phyloP scores from a whole-genome alignment of 805 yeast species.

The Candida patagonica region DNA sequence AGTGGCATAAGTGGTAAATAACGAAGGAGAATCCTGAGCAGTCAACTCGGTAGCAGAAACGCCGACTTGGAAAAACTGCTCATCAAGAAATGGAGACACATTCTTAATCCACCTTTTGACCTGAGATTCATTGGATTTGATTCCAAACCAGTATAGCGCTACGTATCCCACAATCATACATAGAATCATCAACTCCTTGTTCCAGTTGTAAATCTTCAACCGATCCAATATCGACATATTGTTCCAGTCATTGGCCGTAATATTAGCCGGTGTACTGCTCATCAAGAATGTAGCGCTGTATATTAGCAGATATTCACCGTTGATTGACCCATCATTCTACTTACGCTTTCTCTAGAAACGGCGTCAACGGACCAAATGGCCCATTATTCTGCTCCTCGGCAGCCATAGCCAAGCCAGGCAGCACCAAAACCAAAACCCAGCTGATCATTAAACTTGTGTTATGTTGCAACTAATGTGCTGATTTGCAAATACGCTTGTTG shows the following conservation, averaged over 20 bases:
- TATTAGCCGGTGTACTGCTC: no score
- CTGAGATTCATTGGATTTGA: slow-evolving; percentile 42
- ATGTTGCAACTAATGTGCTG: no score
- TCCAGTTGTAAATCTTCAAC: slow-evolving; percentile 60
- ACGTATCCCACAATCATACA: slow-evolving; percentile 42
- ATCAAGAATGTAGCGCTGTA: no score
- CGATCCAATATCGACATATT: slow-evolving; percentile 53
- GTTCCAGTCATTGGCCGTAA: slow-evolving; percentile 39
- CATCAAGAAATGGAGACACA: slow-evolving; percentile 42
- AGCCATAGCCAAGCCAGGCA: no score
- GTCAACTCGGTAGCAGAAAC: slow-evolving; percentile 21
- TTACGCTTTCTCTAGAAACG: no score
- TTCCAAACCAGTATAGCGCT: slow-evolving; percentile 49
- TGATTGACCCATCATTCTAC: no score
- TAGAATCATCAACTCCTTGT: slow-evolving; percentile 52
- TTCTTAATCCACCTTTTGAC: slow-evolving; percentile 47
- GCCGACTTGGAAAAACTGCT: slow-evolving; percentile 76
- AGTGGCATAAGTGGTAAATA: slow-evolving; percentile 66
- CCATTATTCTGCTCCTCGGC: no score
- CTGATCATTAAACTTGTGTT: no score
- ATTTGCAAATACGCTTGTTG: no score
- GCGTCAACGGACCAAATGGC: no score
- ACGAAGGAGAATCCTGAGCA: slow-evolving; percentile 53
- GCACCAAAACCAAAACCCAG: no score
- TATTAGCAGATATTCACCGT: no score